Conservation (phyloP, 192 early-diverging fungal genomes). For the Coemansia sp. region DNA sequence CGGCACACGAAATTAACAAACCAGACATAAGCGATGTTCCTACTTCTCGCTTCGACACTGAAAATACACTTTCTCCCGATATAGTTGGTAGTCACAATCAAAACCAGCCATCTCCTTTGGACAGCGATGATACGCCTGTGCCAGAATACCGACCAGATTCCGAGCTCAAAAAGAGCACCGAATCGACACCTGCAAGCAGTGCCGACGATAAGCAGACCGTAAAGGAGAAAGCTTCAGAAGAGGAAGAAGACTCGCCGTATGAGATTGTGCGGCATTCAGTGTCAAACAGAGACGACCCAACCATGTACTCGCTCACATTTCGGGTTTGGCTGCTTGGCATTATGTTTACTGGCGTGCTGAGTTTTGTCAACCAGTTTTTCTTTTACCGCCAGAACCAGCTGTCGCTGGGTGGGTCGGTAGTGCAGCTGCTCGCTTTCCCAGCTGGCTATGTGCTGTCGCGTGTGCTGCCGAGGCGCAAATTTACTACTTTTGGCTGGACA, state of each 20-base stretch:
- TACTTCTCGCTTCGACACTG: not conserved
- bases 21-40: not conserved
- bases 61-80: not conserved
- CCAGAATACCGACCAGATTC: not conserved
- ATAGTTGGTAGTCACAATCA: not conserved
- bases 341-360: constrained; percentile 60
- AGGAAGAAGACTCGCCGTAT: constrained; percentile 55
- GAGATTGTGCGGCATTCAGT: constrained; percentile 66
- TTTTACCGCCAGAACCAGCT: constrained; percentile 82
- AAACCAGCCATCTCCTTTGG: not conserved
- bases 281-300: constrained; percentile 64
- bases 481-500: constrained; percentile 51
- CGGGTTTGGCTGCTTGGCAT: constrained; percentile 69
- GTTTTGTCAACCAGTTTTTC: constrained; percentile 76
- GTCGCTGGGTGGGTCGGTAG: constrained; percentile 66
- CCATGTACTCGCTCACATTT: constrained; percentile 67
- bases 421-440: constrained; percentile 72
- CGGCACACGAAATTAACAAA: not conserved
- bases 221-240: too few relatives aligned
- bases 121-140: constrained; percentile 4
- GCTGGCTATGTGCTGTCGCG: constrained; percentile 64
- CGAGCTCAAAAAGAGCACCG: not conserved
- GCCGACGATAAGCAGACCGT: too few relatives aligned
- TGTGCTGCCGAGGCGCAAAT: constrained; percentile 56
- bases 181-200: not conserved